Evolutionary conservation across 805 yeast genomes (phyloP).

Genomic region (Candida nemodendra): DNA sequence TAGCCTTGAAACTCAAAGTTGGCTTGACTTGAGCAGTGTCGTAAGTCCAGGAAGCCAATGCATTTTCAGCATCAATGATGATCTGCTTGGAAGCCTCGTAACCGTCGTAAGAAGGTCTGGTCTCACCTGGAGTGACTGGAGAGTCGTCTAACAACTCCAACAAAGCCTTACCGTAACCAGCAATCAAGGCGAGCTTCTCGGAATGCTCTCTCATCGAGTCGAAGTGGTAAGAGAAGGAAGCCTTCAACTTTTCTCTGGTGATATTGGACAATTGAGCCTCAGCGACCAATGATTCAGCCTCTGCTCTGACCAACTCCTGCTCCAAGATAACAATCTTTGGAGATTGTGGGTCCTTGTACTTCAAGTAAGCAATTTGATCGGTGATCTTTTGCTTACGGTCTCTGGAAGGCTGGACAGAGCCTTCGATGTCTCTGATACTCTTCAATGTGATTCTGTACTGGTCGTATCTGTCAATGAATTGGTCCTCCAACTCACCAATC

Average conservation of each 20-base stretch:
- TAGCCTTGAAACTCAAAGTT: slow-evolving; percentile 63
- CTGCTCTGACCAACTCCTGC: slow-evolving; percentile 88
- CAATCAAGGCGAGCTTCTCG: slow-evolving; percentile 81
- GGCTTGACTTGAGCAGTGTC: slow-evolving; percentile 83
- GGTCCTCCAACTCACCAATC: slow-evolving; percentile 84
- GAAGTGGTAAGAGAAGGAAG: slow-evolving; percentile 80
- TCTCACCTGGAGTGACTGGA: slow-evolving; percentile 89
- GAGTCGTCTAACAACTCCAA: slow-evolving; percentile 80
- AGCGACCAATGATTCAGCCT: slow-evolving; percentile 88
- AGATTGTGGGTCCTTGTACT: slow-evolving; percentile 83
- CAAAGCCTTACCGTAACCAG: slow-evolving; percentile 86
- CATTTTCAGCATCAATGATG: slow-evolving; percentile 81
- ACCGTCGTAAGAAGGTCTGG: slow-evolving; percentile 86
- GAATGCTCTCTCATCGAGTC: slow-evolving; percentile 84
- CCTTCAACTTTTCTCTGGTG: slow-evolving; percentile 83
- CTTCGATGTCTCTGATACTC: slow-evolving; percentile 80
- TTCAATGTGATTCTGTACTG: slow-evolving; percentile 82
- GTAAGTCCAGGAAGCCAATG: slow-evolving; percentile 80
- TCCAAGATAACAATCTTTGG: slow-evolving; percentile 79
- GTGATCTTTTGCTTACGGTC: slow-evolving; percentile 84
- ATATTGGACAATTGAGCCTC: slow-evolving; percentile 89
- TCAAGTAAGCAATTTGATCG: slow-evolving; percentile 78
- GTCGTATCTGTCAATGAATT: slow-evolving; percentile 81
- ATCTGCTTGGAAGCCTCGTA: slow-evolving; percentile 87
- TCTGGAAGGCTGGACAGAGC: slow-evolving; percentile 84